Evolutionary conservation across 2,329 filamentous ascomycete genomes (phyloP), one percentile per base, ranked within the genome.

Genomic region (Elsinoe batatas): DNA sequence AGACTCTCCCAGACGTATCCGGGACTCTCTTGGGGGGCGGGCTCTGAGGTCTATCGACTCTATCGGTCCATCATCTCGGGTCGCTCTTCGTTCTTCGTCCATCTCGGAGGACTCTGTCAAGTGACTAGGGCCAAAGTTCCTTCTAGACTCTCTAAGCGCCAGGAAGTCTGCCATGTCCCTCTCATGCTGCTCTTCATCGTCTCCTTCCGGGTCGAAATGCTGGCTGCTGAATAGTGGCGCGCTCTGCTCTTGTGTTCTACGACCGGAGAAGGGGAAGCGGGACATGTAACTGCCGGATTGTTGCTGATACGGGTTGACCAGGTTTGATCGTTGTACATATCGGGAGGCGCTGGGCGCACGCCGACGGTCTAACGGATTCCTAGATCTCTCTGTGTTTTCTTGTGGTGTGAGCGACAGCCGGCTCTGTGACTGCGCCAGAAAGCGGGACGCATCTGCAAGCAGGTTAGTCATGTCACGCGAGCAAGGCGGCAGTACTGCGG

Each of bases 341-440:
- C 64, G 75, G 72, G 59, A 73, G 65, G 62, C 69, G 63, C 69
- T 74, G 60, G 68, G 72, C 61, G 71, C 73, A 63, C 69, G 72
- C 61, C 71, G 70, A 59, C 74, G 75, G 64, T 73, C 76, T 66
- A 73, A 68, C 50, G 72, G 74, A 65, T 71, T 74, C 61, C 71
- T 70, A 65, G 62, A 76, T 70, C 54, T 81, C 58, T 62, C 63
- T 36, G 65, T 61, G 54, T 53, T 58, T 10, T 68, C 61, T 61
- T 66, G 68, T 62, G 73, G 80, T 72, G 68, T 85, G 81, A 72
- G 90, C 62, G 86, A 88, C 65, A 97, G 77, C 60, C 89, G 85
- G 59, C 91, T 95, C 76, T 95, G 91, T 62, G 91, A 96, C 80
- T 97, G 93, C 59, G 91, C 88, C 65, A 98, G 83, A 71, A 98